These are phyloP conservation scores for Pezicula radicicola DNA, from an alignment of 2,329 filamentous ascomycete genomes.

Conservation along the genomic window DNA sequence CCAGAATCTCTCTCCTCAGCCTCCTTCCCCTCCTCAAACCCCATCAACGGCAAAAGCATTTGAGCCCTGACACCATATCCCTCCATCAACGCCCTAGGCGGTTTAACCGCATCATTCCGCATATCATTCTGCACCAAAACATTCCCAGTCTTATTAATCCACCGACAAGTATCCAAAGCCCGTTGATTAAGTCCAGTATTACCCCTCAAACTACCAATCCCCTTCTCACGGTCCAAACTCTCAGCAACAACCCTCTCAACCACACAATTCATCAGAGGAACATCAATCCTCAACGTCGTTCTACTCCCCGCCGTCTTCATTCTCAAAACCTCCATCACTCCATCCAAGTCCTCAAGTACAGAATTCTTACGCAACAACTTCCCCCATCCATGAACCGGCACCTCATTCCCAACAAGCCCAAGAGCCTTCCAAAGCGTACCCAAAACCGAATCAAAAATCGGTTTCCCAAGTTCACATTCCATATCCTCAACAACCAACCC, in stretches of 20 bases:
- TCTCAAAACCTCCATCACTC: constrained; percentile 1
- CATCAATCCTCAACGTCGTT: constrained; percentile 1
- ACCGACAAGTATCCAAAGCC: neutral
- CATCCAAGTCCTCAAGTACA: neutral
- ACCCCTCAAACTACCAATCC: neutral
- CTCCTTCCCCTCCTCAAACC: neutral
- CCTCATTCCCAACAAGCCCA: neutral
- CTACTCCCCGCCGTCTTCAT: neutral
- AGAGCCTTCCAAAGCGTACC: constrained; percentile 2
- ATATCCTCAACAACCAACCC: constrained; percentile 1
- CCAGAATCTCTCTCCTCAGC: no score
- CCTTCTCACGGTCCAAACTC: neutral
- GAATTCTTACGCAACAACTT: neutral
- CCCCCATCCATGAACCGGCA: constrained; percentile 2
- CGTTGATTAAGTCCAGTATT: constrained; percentile 3
- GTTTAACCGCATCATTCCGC: neutral
- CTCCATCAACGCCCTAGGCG: neutral
- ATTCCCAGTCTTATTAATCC: neutral
- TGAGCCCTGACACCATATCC: constrained; percentile 1
- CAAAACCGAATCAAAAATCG: constrained; percentile 2
- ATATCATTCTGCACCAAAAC: neutral
- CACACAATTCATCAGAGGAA: constrained; percentile 1
- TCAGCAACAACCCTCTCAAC: constrained; percentile 1
- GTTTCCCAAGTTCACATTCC: constrained; percentile 2
- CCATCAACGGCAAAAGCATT: neutral